These are phyloP conservation scores for Diaporthe amygdali DNA, from an alignment of 2,329 filamentous ascomycete genomes.

Conservation along the genomic window DNA sequence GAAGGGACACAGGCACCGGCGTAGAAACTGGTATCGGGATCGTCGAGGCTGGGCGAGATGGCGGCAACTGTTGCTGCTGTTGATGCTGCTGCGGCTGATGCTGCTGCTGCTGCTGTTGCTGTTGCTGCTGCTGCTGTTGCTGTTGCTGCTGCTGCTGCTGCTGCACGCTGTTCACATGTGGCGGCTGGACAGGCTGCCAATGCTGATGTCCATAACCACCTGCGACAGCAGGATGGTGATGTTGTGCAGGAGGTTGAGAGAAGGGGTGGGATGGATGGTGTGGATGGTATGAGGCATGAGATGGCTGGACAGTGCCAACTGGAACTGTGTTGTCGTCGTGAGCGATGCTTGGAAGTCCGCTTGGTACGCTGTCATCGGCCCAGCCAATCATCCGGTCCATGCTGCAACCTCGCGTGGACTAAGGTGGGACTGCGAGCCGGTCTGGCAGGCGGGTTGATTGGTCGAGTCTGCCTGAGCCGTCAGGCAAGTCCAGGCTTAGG, in stretches of 20 bases:
- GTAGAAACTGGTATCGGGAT: slow-evolving; percentile 23
- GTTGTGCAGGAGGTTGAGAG: slow-evolving; percentile 24
- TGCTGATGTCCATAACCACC: slow-evolving; percentile 26
- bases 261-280: slow-evolving; percentile 24
- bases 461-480: slow-evolving; percentile 18
- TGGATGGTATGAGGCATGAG: slow-evolving; percentile 23
- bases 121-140: not conserved
- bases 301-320: slow-evolving; percentile 26
- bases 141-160: slow-evolving; percentile 24
- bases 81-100: slow-evolving; percentile 19
- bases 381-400: slow-evolving; percentile 28
- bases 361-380: slow-evolving; percentile 25
- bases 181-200: slow-evolving; percentile 31
- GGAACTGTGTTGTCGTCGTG: slow-evolving; percentile 27
- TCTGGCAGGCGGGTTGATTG: slow-evolving; percentile 23
- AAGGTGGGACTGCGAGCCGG: slow-evolving; percentile 22
- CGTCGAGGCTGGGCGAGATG: slow-evolving; percentile 24
- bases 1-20: slow-evolving; percentile 22
- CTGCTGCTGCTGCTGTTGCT: not conserved
- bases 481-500: slow-evolving; percentile 7
- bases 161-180: slow-evolving; percentile 24
- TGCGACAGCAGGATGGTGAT: slow-evolving; percentile 26
- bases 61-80: slow-evolving; percentile 27
- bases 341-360: slow-evolving; percentile 24
- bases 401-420: slow-evolving; percentile 21